phyloP scores from a whole-genome alignment of 208 protist genomes.

The Leptomonas seymouri region DNA sequence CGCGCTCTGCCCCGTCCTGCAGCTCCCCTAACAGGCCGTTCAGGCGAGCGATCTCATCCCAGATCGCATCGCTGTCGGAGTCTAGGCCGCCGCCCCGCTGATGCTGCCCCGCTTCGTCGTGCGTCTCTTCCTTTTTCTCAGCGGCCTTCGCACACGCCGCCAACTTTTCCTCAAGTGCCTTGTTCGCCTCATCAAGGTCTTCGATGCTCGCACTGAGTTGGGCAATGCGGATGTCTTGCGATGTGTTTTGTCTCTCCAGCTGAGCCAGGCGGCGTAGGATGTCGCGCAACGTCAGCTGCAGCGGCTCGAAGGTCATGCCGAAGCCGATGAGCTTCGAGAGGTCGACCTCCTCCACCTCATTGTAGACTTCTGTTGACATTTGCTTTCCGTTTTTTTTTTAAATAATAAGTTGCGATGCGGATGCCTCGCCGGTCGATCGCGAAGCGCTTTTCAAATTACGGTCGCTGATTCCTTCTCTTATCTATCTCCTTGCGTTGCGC shows the following conservation, averaged over 20 bases:
- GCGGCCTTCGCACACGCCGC: slow-evolving; percentile 16
- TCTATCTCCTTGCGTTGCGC: no score
- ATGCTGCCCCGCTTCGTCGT: neutral
- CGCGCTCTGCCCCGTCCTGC: slow-evolving; percentile 39
- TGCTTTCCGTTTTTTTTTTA: no score
- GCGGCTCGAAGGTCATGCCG: slow-evolving; percentile 68
- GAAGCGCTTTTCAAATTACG: no score
- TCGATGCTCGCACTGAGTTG: slow-evolving; percentile 53
- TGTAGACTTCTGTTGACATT: slow-evolving; percentile 22
- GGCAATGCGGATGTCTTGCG: slow-evolving; percentile 53
- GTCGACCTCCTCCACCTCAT: slow-evolving; percentile 54
- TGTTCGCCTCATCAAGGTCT: slow-evolving; percentile 29
- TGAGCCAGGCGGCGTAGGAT: slow-evolving; percentile 57
- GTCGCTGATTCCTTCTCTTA: no score
- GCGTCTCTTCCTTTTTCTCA: neutral
- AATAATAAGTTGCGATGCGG: no score
- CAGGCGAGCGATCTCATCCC: slow-evolving; percentile 63
- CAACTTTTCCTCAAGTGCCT: slow-evolving; percentile 31
- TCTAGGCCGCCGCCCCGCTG: slow-evolving; percentile 1
- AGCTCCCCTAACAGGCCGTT: slow-evolving; percentile 64
- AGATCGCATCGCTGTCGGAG: slow-evolving; percentile 48
- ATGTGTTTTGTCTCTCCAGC: slow-evolving; percentile 27
- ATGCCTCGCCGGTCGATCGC: no score
- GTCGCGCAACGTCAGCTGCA: slow-evolving; percentile 72
- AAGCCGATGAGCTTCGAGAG: slow-evolving; percentile 82